Conservation (phyloP, 148 eudicot species). For the Cornus controversa region DNA sequence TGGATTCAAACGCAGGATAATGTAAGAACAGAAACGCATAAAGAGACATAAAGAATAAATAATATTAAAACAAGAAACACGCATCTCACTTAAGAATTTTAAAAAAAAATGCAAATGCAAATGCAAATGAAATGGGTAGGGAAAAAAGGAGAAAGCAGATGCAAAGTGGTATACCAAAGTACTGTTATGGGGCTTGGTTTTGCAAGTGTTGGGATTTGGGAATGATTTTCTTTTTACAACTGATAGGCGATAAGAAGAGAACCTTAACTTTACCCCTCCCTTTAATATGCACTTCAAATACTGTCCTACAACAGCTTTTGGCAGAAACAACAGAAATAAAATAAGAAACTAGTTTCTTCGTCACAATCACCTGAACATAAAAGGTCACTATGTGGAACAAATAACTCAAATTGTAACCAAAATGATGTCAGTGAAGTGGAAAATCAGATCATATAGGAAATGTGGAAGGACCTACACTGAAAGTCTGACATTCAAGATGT, state of each 20-base stretch:
- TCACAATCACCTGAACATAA: neutral
- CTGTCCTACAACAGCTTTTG: too few species aligned
- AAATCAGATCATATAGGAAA: neutral
- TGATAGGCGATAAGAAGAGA: too few species aligned
- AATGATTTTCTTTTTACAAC: too few species aligned
- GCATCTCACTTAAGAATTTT: neutral
- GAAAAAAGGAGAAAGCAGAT: neutral
- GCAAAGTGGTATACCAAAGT: neutral
- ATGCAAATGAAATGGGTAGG: neutral
- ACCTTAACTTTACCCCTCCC: too few species aligned
- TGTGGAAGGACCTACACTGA: neutral
- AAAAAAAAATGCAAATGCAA: too few species aligned
- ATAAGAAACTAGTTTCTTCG: neutral
- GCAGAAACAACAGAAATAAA: too few species aligned
- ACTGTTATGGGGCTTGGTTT: neutral
- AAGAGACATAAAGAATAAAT: neutral
- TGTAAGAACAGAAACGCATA: neutral
- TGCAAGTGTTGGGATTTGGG: neutral
- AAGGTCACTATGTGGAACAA: neutral
- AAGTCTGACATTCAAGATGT: too few species aligned
- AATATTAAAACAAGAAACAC: neutral
- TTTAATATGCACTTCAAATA: too few species aligned
- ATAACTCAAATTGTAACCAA: neutral
- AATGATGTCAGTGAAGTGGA: neutral
- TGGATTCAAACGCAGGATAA: neutral